phyloP scores from a whole-genome alignment of 164 flowering plant genomes.

The Paratinospora sagittata region DNA sequence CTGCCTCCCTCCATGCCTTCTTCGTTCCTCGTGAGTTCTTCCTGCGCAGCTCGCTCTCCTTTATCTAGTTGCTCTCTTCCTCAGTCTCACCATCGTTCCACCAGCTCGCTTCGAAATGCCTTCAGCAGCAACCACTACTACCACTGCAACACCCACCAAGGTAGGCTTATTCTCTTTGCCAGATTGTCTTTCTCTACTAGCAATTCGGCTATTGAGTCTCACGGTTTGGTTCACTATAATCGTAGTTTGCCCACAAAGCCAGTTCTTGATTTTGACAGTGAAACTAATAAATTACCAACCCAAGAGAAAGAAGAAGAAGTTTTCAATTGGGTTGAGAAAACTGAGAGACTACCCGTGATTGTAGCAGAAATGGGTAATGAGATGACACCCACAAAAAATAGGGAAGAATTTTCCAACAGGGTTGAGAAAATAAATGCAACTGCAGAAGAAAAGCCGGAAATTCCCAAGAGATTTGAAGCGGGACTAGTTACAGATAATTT shows the following conservation, averaged over 20 bases:
- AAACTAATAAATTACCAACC: slow-evolving; percentile 6
- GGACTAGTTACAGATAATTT: slow-evolving; percentile 14
- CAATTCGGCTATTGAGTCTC: slow-evolving; percentile 1
- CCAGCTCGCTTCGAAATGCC: neutral
- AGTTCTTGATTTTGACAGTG: neutral
- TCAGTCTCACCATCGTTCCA: neutral
- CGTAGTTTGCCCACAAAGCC: slow-evolving; percentile 4
- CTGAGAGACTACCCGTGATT: slow-evolving; percentile 1
- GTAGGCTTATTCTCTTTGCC: slow-evolving; percentile 16
- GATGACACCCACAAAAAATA: neutral
- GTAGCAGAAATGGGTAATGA: neutral
- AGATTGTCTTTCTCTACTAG: slow-evolving; percentile 9
- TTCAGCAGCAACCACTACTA: slow-evolving; percentile 4
- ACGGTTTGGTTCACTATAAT: neutral
- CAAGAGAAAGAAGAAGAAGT: slow-evolving; percentile 1
- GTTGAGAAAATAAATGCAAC: slow-evolving; percentile 6
- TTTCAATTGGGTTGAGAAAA: neutral
- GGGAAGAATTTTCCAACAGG: neutral
- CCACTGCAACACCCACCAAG: slow-evolving; percentile 8
- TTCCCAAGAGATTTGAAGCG: slow-evolving; percentile 9
- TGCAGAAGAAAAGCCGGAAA: slow-evolving; percentile 9
- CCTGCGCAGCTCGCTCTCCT: slow-evolving; percentile 12
- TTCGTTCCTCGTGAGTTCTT: slow-evolving; percentile 7
- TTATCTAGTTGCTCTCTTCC: slow-evolving; percentile 2
- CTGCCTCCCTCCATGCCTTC: too few relatives aligned